Evolutionary conservation across 768 basidiomycete genomes (phyloP).

Genomic region (Russula sp.): DNA sequence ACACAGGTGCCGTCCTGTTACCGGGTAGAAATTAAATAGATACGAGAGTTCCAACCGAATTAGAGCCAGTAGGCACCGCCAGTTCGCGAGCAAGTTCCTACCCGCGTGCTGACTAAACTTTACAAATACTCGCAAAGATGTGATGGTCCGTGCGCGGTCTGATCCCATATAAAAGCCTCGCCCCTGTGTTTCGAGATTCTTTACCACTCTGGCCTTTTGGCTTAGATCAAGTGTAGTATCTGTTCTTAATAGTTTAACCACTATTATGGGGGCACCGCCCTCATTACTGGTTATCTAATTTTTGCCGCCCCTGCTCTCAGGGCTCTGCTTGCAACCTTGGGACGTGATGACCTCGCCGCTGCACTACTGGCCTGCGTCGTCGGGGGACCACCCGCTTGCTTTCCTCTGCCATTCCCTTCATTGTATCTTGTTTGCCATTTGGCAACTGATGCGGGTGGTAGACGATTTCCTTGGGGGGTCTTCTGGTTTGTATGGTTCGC

Average conservation of each 20-base stretch:
- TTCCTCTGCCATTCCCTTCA: neutral
- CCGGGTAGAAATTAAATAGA: too few species aligned
- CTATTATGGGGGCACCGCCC: constrained; percentile 38
- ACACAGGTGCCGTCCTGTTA: neutral
- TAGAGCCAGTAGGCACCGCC: too few species aligned
- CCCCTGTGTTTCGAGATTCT: constrained; percentile 11
- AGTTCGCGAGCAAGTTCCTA: too few species aligned
- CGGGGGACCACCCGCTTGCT: constrained; percentile 21
- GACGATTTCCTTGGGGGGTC: constrained; percentile 3
- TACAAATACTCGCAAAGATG: neutral
- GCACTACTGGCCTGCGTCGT: constrained; percentile 31
- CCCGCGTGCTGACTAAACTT: neutral
- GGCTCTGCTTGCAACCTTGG: constrained; percentile 32
- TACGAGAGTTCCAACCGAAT: too few species aligned
- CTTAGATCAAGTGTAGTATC: constrained; percentile 98
- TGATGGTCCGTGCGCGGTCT: constrained; percentile 1
- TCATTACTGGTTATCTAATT: constrained; percentile 37
- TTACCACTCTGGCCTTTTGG: constrained; percentile 93
- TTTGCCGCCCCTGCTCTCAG: constrained; percentile 34
- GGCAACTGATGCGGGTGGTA: neutral
- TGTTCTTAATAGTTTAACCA: constrained; percentile 82
- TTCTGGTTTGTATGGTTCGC: too few species aligned
- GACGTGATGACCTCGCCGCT: constrained; percentile 30
- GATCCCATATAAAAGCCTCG: constrained; percentile 11
- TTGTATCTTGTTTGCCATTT: neutral